Evolutionary conservation across 2,329 filamentous ascomycete species (phyloP), one percentile per base, ranked within the genome.

Genomic region (Zymoseptoria tritici): DNA sequence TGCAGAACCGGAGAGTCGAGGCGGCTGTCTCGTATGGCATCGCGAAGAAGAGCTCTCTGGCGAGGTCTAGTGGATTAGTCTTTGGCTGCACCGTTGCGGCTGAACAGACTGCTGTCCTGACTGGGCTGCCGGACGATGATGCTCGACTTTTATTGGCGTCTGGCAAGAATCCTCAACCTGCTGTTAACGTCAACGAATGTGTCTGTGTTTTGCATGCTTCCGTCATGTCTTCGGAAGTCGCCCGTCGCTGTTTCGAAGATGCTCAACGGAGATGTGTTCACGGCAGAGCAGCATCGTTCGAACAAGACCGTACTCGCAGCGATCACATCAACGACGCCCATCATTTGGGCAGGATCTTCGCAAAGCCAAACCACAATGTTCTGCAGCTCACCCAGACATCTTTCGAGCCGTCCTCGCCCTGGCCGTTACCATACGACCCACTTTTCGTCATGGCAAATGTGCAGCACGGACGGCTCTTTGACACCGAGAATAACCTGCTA

Each of bases 371-470:
- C 22, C 31, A 16, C 20, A 55, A 16, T 21, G 21, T 42, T 49
- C 46, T 63, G 21, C 36, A 56, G 24, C 54, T 65, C 49, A 50
- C 50, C 36, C 13, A 50, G 9, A 54, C 52, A 11, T 55, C 55
- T 13, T 62, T 69, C 42, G 49, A 60, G 2, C 31, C 59, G 2
- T 22, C 26, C 7, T 29, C 29, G 1, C 54, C 60, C 9, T 69
- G 67, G 66, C 66, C 67, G 9, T 52, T 70, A 54, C 58, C 59
- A 3, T 66, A 59, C 58, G 67, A 70, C 26, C 64, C 68, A 2
- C 57, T 63, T 9, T 67, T 70, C 60, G 55, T 54, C 19, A 55
- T 67, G 20, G 59, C 58, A 1, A 66, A 67, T 36, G 62, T 69
- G 3, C 55, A 58, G 16, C 59, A 57, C 19, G 65, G 67, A 20